Conservation (phyloP, 2,329 filamentous ascomycete genomes). For the Triangularia setosa region DNA sequence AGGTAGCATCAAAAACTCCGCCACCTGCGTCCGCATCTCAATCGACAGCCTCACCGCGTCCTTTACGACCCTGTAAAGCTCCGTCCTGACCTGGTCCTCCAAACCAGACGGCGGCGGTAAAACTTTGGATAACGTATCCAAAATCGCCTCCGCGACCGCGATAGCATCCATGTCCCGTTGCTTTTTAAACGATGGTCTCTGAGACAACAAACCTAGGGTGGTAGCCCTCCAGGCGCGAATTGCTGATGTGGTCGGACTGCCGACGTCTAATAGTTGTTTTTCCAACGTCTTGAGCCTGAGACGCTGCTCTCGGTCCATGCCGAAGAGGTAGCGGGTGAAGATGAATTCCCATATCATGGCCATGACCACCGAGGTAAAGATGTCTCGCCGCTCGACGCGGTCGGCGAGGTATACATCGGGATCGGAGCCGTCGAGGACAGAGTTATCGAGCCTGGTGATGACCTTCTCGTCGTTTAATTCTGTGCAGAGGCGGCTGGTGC, state of each 20-base stretch:
- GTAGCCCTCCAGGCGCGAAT: constrained; percentile 96
- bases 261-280: constrained; percentile 84
- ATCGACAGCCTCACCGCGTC: constrained; percentile 53
- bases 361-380: constrained; percentile 65
- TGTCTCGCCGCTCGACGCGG: constrained; percentile 79
- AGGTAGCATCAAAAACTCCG: constrained; percentile 97
- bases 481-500: constrained; percentile 73
- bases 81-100: constrained; percentile 74
- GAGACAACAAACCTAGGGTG: constrained; percentile 84
- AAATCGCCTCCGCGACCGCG: constrained; percentile 85
- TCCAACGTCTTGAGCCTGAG: constrained; percentile 96
- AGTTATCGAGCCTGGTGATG: constrained; percentile 87
- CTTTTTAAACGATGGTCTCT: constrained; percentile 72
- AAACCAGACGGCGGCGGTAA: constrained; percentile 82
- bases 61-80: constrained; percentile 79
- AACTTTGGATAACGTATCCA: constrained; percentile 75
- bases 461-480: constrained; percentile 90
- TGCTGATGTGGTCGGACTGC: constrained; percentile 72
- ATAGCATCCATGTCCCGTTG: constrained; percentile 87
- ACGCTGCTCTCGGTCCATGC: constrained; percentile 94
- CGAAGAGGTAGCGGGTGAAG: constrained; percentile 51
- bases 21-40: constrained; percentile 93
- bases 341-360: not conserved
- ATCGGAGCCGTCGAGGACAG: constrained; percentile 87
- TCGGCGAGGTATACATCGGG: constrained; percentile 84